Conservation (phyloP, 768 basidiomycete species). For the Naematelia encephala region DNA sequence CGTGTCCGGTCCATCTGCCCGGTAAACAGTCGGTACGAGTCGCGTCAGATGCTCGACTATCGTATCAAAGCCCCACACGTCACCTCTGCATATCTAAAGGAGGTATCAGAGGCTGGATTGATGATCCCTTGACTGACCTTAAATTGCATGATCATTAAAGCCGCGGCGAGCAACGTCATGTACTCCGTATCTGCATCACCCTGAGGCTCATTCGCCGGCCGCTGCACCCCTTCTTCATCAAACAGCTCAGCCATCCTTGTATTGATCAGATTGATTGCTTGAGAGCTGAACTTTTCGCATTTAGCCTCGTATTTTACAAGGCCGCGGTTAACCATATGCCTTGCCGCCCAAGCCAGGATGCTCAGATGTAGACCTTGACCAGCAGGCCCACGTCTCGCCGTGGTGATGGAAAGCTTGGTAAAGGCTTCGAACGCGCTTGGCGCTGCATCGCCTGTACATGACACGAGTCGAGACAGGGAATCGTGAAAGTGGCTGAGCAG, state of each 20-base stretch:
- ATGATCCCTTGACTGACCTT: conserved; percentile 33
- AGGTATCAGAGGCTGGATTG: not conserved
- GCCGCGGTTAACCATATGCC: conserved; percentile 9
- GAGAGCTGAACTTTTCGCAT: not conserved
- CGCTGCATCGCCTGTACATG: conserved; percentile 9
- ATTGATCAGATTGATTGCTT: conserved; percentile 3
- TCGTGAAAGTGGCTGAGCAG: conserved; percentile 30
- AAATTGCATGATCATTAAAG: conserved; percentile 37
- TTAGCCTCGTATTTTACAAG: conserved; percentile 1
- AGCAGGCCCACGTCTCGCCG: not conserved
- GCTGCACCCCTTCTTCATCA: too few relatives aligned
- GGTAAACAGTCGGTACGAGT: conserved; percentile 18
- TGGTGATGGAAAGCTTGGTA: not conserved
- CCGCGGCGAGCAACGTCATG: conserved; percentile 35
- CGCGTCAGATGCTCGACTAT: conserved; percentile 19
- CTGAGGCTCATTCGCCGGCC: too few relatives aligned
- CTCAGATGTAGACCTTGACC: conserved; percentile 7
- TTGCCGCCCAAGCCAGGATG: conserved; percentile 9
- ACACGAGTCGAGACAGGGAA: conserved; percentile 29
- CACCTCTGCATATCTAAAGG: conserved; percentile 36
- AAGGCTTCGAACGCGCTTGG: conserved; percentile 7
- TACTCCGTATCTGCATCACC: conserved; percentile 15
- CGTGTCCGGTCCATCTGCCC: conserved; percentile 4
- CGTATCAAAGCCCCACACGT: conserved; percentile 35
- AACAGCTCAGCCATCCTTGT: conserved; percentile 2